A percentile compares a stretch with the other conserved stretches of the same genome.
Conservation (phyloP, 148 eudicot genomes). For the Chenopodium quinoa region DNA sequence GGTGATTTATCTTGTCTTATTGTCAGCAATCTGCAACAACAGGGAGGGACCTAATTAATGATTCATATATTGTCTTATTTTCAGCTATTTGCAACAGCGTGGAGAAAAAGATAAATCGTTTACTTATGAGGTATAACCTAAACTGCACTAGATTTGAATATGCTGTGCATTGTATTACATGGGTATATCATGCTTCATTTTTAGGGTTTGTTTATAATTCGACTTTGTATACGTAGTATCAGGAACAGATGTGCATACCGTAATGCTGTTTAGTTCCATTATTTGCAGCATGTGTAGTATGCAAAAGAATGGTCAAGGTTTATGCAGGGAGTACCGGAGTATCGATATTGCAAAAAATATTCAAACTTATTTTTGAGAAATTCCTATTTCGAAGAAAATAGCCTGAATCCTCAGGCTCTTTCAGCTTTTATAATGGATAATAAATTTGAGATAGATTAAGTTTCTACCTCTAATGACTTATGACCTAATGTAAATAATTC, state of each 20-base stretch:
- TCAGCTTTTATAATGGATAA: not conserved
- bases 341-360: not conserved
- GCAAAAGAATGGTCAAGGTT: not conserved
- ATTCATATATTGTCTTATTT: slow-evolving; percentile 23
- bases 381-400: not conserved
- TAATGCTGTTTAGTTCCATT: not conserved
- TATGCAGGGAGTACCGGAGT: not conserved
- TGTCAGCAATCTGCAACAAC: not conserved
- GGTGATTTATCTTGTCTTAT: not conserved
- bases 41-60: not conserved
- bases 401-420: not conserved
- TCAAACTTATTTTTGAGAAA: not conserved
- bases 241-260: not conserved
- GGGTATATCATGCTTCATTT: not conserved
- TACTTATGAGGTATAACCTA: slow-evolving; percentile 74
- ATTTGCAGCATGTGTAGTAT: not conserved
- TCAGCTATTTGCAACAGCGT: slow-evolving; percentile 89
- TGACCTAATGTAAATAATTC: not conserved
- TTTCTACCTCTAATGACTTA: not conserved
- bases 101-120: slow-evolving; percentile 72
- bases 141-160: not conserved
- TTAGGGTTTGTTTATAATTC: not conserved
- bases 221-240: not conserved
- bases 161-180: not conserved
- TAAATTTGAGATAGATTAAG: not conserved